These are phyloP conservation scores for Talaromyces thailandensis DNA, from an alignment of 495 filamentous ascomycete genomes.

Conservation along the genomic window DNA sequence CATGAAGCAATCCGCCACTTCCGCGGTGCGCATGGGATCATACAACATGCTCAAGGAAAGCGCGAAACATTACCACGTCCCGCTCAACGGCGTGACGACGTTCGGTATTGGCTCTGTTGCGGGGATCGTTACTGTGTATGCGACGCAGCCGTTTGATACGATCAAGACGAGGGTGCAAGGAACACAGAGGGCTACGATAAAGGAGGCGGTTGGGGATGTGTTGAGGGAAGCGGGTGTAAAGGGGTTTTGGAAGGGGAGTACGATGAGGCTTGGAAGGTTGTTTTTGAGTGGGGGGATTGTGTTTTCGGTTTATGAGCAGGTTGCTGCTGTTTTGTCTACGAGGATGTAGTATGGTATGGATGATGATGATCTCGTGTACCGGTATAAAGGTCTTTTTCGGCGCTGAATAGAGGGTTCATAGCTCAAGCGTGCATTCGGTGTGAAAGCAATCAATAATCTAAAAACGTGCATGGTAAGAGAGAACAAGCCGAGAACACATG, in stretches of 20 bases:
- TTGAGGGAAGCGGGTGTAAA: constrained; percentile 45
- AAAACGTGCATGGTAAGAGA: neutral
- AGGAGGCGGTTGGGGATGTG: constrained; percentile 43
- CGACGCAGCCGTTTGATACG: constrained; percentile 58
- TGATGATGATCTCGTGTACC: neutral
- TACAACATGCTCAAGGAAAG: constrained; percentile 15
- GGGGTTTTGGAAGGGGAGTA: constrained; percentile 59
- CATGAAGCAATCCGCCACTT: constrained; percentile 21
- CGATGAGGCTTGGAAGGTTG: constrained; percentile 55
- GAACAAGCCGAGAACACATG: neutral
- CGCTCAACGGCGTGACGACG: constrained; percentile 8
- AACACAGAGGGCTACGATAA: constrained; percentile 36
- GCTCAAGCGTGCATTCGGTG: neutral
- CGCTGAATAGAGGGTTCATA: neutral
- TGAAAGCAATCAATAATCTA: neutral
- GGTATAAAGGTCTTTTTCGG: neutral
- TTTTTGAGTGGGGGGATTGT: constrained; percentile 58
- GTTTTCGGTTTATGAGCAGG: constrained; percentile 55
- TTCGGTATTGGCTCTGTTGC: constrained; percentile 16
- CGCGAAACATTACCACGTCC: constrained; percentile 4
- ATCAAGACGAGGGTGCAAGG: constrained; percentile 55
- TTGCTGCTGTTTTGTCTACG: constrained; percentile 19
- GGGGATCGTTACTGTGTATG: constrained; percentile 24
- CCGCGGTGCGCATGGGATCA: constrained; percentile 22
- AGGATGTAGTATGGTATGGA: neutral